These are phyloP conservation scores for Auricularia sp. DNA, from an alignment of 768 basidiomycete species.

Conservation along the genomic window DNA sequence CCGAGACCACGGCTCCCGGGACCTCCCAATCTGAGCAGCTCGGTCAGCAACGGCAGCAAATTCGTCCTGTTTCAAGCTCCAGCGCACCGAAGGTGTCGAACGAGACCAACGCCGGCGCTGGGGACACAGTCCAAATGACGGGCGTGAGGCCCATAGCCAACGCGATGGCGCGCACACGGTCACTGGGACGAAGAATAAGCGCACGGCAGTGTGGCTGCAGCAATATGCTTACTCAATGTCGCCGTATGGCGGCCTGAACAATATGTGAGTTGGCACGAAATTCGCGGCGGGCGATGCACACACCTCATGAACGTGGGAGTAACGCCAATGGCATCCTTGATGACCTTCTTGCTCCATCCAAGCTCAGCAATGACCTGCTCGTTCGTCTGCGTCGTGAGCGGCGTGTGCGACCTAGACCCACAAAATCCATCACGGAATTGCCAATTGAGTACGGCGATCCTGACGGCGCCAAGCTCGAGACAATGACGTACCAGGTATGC, in stretches of 20 bases:
- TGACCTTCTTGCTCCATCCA: slow-evolving; percentile 34
- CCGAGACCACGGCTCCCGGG: slow-evolving; percentile 23
- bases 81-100: slow-evolving; percentile 18
- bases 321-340: slow-evolving; percentile 28
- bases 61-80: slow-evolving; percentile 2
- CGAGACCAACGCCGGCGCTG: slow-evolving; percentile 5
- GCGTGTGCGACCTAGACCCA: slow-evolving; percentile 44
- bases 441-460: slow-evolving; percentile 19
- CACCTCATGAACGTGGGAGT: slow-evolving; percentile 25
- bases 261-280: no score
- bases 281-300: background rate
- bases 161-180: slow-evolving; percentile 33
- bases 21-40: slow-evolving; percentile 29
- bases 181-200: slow-evolving; percentile 23
- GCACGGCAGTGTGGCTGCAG: background rate
- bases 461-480: slow-evolving; percentile 13
- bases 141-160: slow-evolving; percentile 35
- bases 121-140: slow-evolving; percentile 36
- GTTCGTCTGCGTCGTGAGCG: slow-evolving; percentile 31
- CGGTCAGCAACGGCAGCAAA: slow-evolving; percentile 8
- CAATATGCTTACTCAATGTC: slow-evolving; percentile 8
- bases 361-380: slow-evolving; percentile 35
- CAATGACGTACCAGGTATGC: slow-evolving; percentile 82
- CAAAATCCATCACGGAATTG: slow-evolving; percentile 31
- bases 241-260: slow-evolving; percentile 22